Evolutionary conservation across 805 yeast species (phyloP), one percentile per base, ranked within the genome.

Genomic region (Metschnikowia arizonensis): DNA sequence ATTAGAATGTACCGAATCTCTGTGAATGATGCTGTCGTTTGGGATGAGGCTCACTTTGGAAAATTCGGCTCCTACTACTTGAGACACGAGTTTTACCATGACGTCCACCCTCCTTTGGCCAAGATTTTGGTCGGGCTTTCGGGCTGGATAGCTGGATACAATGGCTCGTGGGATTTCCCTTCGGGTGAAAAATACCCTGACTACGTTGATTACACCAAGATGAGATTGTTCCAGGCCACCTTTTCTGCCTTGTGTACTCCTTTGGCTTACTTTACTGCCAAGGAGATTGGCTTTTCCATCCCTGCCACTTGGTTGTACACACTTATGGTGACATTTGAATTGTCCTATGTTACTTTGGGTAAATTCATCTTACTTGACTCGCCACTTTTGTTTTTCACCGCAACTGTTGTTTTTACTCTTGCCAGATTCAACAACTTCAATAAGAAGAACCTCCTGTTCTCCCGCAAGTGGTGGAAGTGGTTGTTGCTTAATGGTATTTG

Each of bases 41-140:
- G 95, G 95, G 97, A 89, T 68, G 97, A 89, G 63, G 97, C 97
- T 33, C 97, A 90, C 70, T 91, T 91, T 65, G 99, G 97, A 42
- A 93, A 91, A 64, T 91, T 91, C 63, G 98, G 97, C 26, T 83
- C 96, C 10, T 84, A 88, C 63, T 91, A 91, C 65, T 72, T 91
- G 50, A 82, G 72, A 54, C 93, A 88, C 55, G 95, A 88, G 58
- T 88, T 86, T 62, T 91, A 90, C 65, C 95, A 88, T 62, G 99
- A 91, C 66, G 97, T 91, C 28, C 99, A 91, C 66, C 99, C 99
- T 40, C 99, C 99, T 1, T 72, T 91, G 57, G 98, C 97, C 18
- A 91, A 91, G 66, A 83, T 91, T 85, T 74, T 93, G 49, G 87
- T 88, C 47, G 98, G 95, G 0, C 72, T 88, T 33, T 82, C 90